Evolutionary conservation across 129 eudicot genomes (phyloP), one percentile per base, ranked within the genome.

Genomic region (Escallonia rubra): DNA sequence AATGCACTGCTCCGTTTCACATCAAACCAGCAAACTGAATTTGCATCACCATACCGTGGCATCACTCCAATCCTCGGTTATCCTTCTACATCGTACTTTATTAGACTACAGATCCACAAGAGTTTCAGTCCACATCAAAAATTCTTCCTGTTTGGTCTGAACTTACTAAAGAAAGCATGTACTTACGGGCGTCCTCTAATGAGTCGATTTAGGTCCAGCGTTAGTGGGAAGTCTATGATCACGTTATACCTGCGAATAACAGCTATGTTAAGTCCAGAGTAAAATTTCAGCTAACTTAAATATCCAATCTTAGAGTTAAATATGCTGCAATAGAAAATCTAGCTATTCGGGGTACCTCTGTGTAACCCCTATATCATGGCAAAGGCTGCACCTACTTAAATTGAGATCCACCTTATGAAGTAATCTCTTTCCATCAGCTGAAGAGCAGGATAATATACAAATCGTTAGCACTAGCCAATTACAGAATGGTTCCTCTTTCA

Each of bases 281-380:
- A 52, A 3, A 6, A 7, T 52, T 6, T 52, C 12, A 7, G 9
- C 4, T 0, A 52, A 52, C 12, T 52, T 52, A 7, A 23, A 0
- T 23, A 3, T 11, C 12, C 12, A 7, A 3, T 52, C 57, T 7
- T 6, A 8, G 12, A 52, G 14, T 7, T 52, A 52, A 52, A 52
- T 52, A 23, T 23, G 34, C 34, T 67, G 40, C 12, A 40, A 51
- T 10, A 3, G 41, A 23, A 14, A 43, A 3, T 4, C 12, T 23
- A 38, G 38, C 7, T 8, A 38, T 59, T 56, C 39, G 42, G 34
- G 10, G 57, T 75, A 89, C 96, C 87, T 85, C 43, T 67, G 42
- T 57, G 96, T 82, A 69, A 89, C 81, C 40, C 96, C 92, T 4
- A 89, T 71, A 49, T 85, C 96, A 83, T 89, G 96, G 74, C 83